A percentile compares a stretch with the other conserved stretches of the same genome.
These are phyloP conservation scores for Alternaria brassicae DNA, from an alignment of 2,329 filamentous ascomycete genomes.

Conservation along the genomic window DNA sequence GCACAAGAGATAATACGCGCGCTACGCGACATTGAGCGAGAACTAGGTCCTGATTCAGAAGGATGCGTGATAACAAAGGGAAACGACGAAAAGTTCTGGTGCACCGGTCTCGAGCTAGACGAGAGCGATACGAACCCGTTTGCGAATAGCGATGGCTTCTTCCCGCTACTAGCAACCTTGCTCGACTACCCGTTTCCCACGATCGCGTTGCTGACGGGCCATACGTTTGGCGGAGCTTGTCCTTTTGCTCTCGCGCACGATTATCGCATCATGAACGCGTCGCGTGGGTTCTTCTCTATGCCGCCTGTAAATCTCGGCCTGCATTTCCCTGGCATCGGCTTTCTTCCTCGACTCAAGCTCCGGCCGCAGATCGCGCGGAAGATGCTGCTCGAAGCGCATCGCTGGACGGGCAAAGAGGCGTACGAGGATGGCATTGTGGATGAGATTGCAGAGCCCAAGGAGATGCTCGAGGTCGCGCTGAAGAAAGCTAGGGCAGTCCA, in stretches of 20 bases:
- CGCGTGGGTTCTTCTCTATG: slow-evolving; percentile 47
- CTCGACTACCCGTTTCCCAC: slow-evolving; percentile 60
- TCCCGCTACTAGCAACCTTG: slow-evolving; percentile 59
- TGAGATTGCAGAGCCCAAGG: slow-evolving; percentile 55
- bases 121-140: slow-evolving; percentile 58
- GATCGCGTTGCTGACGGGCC: slow-evolving; percentile 57
- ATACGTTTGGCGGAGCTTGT: slow-evolving; percentile 59
- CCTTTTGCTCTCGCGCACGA: slow-evolving; percentile 58
- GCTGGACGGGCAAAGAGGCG: slow-evolving; percentile 62
- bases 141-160: slow-evolving; percentile 65
- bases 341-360: slow-evolving; percentile 61
- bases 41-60: slow-evolving; percentile 57
- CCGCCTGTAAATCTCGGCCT: slow-evolving; percentile 63
- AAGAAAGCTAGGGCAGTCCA: slow-evolving; percentile 55
- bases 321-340: slow-evolving; percentile 63
- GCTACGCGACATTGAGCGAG: slow-evolving; percentile 56
- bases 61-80: slow-evolving; percentile 63
- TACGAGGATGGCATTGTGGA: slow-evolving; percentile 63
- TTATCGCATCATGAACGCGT: slow-evolving; percentile 53
- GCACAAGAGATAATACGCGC: slow-evolving; percentile 62
- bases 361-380: slow-evolving; percentile 60
- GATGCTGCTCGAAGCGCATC: slow-evolving; percentile 64
- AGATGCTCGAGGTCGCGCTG: slow-evolving; percentile 58
- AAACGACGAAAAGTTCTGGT: slow-evolving; percentile 61
- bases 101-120: slow-evolving; percentile 59